Conservation (phyloP, 2,329 filamentous ascomycete genomes). For the Camillea tinctor region DNA sequence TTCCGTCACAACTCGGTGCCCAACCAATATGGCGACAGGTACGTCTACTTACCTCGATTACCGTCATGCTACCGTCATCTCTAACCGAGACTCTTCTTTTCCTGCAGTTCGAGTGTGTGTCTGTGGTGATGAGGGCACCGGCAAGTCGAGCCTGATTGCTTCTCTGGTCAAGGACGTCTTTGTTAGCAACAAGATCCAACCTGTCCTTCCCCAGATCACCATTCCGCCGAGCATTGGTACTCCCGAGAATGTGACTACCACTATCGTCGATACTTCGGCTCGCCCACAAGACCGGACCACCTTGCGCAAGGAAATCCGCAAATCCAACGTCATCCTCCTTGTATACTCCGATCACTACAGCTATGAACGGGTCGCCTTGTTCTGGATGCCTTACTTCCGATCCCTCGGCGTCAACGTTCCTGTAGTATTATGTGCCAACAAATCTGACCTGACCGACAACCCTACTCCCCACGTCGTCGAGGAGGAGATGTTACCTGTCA, state of each 20-base stretch:
- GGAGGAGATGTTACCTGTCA: slow-evolving; percentile 96
- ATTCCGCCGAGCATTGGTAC: slow-evolving; percentile 91
- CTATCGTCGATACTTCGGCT: slow-evolving; percentile 95
- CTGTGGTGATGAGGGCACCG: slow-evolving; percentile 94
- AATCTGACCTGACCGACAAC: slow-evolving; percentile 80
- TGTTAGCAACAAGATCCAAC: slow-evolving; percentile 91
- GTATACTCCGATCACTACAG: slow-evolving; percentile 99
- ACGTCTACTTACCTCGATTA: slow-evolving; percentile 4
- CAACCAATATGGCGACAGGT: slow-evolving; percentile 29
- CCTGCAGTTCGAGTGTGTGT: slow-evolving; percentile 81
- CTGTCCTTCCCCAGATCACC: slow-evolving; percentile 90
- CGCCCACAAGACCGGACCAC: slow-evolving; percentile 89
- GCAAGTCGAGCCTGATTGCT: slow-evolving; percentile 90
- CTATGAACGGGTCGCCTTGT: slow-evolving; percentile 93
- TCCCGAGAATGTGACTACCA: slow-evolving; percentile 94
- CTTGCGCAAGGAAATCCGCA: slow-evolving; percentile 89
- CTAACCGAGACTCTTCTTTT: neutral
- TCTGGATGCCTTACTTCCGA: slow-evolving; percentile 98
- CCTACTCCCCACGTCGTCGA: slow-evolving; percentile 83
- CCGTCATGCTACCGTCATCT: neutral
- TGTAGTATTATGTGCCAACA: slow-evolving; percentile 95
- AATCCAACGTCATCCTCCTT: slow-evolving; percentile 93
- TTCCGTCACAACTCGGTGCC: slow-evolving; percentile 12
- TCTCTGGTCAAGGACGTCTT: slow-evolving; percentile 97
- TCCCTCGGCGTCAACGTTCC: slow-evolving; percentile 98